A percentile compares a stretch with the other conserved stretches of the same genome.
Evolutionary conservation across 345 rosid genomes (phyloP).

Genomic region (Sonneratia caseolaris): DNA sequence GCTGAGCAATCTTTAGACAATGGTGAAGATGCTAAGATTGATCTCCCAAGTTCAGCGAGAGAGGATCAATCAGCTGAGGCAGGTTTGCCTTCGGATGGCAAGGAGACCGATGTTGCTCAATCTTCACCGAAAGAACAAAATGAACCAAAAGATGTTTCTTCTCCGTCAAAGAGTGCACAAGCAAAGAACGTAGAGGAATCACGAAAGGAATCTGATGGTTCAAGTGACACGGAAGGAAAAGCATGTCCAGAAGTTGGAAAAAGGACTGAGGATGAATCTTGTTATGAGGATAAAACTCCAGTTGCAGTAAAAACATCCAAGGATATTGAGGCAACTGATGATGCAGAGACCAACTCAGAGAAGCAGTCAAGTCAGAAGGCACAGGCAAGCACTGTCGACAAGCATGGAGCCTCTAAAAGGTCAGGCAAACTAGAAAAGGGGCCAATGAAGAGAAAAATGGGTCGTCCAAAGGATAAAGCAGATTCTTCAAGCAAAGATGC

Average conservation of each 20-base stretch:
- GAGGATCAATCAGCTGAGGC: conserved; percentile 29
- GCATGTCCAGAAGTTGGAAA: conserved; percentile 27
- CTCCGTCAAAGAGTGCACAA: conserved; percentile 31
- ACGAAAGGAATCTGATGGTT: conserved; percentile 34
- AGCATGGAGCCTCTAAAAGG: conserved; percentile 36
- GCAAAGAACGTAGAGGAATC: conserved; percentile 45
- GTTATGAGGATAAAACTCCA: conserved; percentile 23
- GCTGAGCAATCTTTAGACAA: conserved; percentile 19
- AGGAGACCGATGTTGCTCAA: conserved; percentile 15
- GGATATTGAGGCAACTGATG: conserved; percentile 9
- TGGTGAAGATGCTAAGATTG: conserved; percentile 23
- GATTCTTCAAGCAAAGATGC: conserved; percentile 37
- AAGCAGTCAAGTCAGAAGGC: conserved; percentile 46
- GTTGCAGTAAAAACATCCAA: conserved; percentile 5
- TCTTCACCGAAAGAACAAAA: conserved; percentile 19
- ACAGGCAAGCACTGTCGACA: conserved; percentile 27
- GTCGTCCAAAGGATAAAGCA: conserved; percentile 28
- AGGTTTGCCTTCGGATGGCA: conserved; percentile 31
- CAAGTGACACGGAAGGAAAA: conserved; percentile 44
- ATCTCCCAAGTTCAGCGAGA: conserved; percentile 22
- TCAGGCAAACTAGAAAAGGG: conserved; percentile 27
- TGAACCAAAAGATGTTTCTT: conserved; percentile 15
- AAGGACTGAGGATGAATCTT: conserved; percentile 25
- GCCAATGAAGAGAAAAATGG: conserved; percentile 35
- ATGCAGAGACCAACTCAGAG: conserved; percentile 22